A percentile compares a stretch with the other conserved stretches of the same genome.
Evolutionary conservation across 192 early-diverging fungal species (phyloP).

Genomic region (Backusella psychrophila): DNA sequence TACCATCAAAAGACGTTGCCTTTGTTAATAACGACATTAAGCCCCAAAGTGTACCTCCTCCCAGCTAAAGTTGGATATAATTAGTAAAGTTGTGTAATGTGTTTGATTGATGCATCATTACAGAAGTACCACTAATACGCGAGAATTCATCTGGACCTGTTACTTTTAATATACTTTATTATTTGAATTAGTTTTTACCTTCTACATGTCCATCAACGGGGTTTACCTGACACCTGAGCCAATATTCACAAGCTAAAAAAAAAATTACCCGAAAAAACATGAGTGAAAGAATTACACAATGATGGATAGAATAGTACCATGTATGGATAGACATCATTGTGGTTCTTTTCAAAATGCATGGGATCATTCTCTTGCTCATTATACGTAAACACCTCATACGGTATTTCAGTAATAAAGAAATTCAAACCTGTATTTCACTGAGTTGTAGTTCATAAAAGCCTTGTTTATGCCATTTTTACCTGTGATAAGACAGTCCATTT

Average conservation of each 20-base stretch:
- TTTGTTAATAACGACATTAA: conserved; percentile 85
- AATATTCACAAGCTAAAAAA: conserved; percentile 86
- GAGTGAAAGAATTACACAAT: conserved; percentile 49
- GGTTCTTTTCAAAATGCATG: conserved; percentile 55
- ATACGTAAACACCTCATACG: conserved; percentile 94
- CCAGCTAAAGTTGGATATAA: conserved; percentile 52
- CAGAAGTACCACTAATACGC: conserved; percentile 84
- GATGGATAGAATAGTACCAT: conserved; percentile 59
- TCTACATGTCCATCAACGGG: neutral
- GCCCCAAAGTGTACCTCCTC: conserved; percentile 97
- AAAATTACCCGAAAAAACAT: conserved; percentile 14
- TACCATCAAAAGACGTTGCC: conserved; percentile 85
- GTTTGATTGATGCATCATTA: conserved; percentile 13
- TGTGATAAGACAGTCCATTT: conserved; percentile 86
- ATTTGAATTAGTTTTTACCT: neutral
- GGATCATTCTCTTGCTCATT: conserved; percentile 69
- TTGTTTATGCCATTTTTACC: conserved; percentile 34
- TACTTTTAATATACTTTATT: conserved; percentile 82
- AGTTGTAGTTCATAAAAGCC: neutral
- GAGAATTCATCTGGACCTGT: conserved; percentile 82
- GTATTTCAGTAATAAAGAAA: conserved; percentile 89
- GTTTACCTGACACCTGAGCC: conserved; percentile 89
- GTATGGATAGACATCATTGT: conserved; percentile 80
- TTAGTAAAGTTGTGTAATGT: neutral
- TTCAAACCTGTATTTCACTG: conserved; percentile 62